These are phyloP conservation scores for Boletales sp. DNA, from an alignment of 768 basidiomycete species.

Conservation along the genomic window DNA sequence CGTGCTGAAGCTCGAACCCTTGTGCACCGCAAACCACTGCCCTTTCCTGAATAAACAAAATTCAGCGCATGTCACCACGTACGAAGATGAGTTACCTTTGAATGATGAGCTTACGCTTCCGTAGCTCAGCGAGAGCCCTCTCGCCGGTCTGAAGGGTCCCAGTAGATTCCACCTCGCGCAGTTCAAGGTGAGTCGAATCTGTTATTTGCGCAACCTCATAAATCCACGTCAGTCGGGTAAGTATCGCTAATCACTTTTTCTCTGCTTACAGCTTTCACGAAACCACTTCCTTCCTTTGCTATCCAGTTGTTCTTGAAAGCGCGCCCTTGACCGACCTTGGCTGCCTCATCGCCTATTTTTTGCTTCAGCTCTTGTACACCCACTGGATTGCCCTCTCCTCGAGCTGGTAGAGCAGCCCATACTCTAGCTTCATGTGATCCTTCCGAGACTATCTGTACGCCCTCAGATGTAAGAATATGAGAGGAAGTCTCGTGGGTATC, in stretches of 20 bases:
- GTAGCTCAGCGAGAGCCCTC: slow-evolving; percentile 77
- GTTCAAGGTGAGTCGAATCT: slow-evolving; percentile 72
- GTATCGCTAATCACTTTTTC: not conserved
- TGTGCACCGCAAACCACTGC: slow-evolving; percentile 88
- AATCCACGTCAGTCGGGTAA: slow-evolving; percentile 3
- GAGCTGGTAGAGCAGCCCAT: slow-evolving; percentile 76
- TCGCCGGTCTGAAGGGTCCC: slow-evolving; percentile 75
- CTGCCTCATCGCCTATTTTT: slow-evolving; percentile 77
- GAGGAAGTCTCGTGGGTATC: slow-evolving; percentile 72
- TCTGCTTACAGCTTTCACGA: slow-evolving; percentile 76
- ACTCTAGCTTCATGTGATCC: slow-evolving; percentile 97
- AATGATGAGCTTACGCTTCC: slow-evolving; percentile 84
- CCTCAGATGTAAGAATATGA: slow-evolving; percentile 80
- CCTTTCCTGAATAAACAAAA: slow-evolving; percentile 62
- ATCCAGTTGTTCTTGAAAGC: slow-evolving; percentile 99
- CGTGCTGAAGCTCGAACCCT: slow-evolving; percentile 85
- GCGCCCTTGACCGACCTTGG: slow-evolving; percentile 90
- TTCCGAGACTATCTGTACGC: slow-evolving; percentile 65
- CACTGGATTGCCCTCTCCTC: slow-evolving; percentile 67
- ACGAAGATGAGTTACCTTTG: slow-evolving; percentile 56
- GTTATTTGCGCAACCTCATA: slow-evolving; percentile 59
- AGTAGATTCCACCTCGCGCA: slow-evolving; percentile 68
- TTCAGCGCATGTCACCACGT: slow-evolving; percentile 3
- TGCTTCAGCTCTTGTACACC: slow-evolving; percentile 66
- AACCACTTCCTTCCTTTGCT: slow-evolving; percentile 80